Conservation (phyloP, 305 asterid genomes). For the Lippia alba region DNA sequence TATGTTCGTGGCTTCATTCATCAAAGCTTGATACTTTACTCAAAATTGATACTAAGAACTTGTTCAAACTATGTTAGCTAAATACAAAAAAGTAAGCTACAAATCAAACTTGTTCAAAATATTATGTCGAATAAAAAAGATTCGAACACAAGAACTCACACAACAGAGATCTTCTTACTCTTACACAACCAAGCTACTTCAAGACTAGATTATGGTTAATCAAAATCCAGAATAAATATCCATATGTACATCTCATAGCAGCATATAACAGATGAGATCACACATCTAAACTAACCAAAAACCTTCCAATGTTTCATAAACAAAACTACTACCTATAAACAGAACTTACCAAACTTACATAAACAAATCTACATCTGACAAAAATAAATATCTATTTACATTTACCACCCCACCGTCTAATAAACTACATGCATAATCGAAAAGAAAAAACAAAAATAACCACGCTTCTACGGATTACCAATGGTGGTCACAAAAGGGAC, state of each 20-base stretch:
- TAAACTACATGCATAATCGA: constrained; percentile 35
- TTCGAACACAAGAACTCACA: not conserved
- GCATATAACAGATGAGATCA: constrained; percentile 32
- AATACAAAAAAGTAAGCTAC: too few species aligned
- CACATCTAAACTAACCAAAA: constrained; percentile 38
- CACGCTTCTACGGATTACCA: constrained; percentile 54
- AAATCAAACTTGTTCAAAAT: too few species aligned
- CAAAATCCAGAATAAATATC: not conserved
- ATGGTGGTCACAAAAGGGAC: constrained; percentile 93
- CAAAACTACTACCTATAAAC: constrained; percentile 41
- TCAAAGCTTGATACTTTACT: too few species aligned
- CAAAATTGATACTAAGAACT: too few species aligned
- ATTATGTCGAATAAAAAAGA: too few species aligned
- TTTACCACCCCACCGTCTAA: constrained; percentile 36
- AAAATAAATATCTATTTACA: constrained; percentile 51
- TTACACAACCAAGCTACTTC: not conserved
- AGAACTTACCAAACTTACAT: constrained; percentile 44
- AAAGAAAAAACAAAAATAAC: not conserved
- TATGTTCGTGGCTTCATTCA: too few species aligned
- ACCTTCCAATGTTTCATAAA: constrained; percentile 25
- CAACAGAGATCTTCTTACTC: not conserved
- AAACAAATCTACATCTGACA: constrained; percentile 36
- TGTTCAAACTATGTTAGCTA: too few species aligned
- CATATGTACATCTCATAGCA: constrained; percentile 42
- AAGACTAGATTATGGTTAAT: not conserved